These are phyloP conservation scores for Pythium sukuiense DNA, from an alignment of 352 stramenopile species.

Conservation along the genomic window DNA sequence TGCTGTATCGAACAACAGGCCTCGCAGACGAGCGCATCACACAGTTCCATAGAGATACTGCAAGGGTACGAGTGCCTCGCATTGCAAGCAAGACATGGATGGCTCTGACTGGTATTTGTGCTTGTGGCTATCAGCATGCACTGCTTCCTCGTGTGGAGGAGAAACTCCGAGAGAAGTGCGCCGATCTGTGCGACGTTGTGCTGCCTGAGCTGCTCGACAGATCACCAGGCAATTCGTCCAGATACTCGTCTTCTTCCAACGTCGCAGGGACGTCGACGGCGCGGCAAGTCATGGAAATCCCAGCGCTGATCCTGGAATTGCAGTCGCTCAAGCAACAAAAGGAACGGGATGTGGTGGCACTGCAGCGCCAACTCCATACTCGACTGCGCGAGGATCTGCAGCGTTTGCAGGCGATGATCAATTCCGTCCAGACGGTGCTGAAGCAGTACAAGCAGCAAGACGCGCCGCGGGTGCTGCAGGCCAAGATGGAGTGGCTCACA, in stretches of 20 bases:
- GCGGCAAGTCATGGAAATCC: constrained; percentile 33
- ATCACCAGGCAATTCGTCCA: background rate
- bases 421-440: constrained; percentile 25
- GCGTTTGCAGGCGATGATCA: constrained; percentile 29
- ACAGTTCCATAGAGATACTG: constrained; percentile 22
- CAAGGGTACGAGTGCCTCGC: constrained; percentile 21
- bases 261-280: constrained; percentile 2
- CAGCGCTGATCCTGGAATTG: constrained; percentile 36
- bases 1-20: constrained; percentile 24
- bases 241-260: constrained; percentile 1
- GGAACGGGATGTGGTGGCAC: constrained; percentile 6
- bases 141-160: constrained; percentile 36
- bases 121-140: constrained; percentile 19
- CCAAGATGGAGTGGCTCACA: constrained; percentile 35
- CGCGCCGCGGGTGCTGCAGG: constrained; percentile 30
- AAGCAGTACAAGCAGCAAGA: constrained; percentile 38
- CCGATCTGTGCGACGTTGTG: constrained; percentile 35
- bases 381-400: constrained; percentile 28
- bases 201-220: constrained; percentile 29
- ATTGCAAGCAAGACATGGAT: background rate
- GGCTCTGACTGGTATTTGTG: background rate
- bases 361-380: constrained; percentile 13
- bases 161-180: constrained; percentile 32
- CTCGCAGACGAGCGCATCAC: constrained; percentile 22
- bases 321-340: constrained; percentile 27